phyloP scores from a whole-genome alignment of 768 basidiomycete genomes.

The Mrakia blollopis region DNA sequence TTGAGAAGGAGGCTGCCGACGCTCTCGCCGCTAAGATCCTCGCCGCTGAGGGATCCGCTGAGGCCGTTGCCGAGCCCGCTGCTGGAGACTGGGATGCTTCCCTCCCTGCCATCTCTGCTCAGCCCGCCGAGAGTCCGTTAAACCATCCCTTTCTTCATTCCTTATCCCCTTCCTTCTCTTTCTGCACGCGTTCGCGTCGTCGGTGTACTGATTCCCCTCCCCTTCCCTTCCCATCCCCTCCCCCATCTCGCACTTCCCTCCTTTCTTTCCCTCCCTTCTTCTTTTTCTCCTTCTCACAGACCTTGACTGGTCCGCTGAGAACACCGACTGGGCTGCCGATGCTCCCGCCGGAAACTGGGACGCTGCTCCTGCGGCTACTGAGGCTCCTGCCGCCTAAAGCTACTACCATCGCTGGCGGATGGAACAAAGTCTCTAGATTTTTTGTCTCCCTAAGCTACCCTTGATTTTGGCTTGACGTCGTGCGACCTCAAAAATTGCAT shows the following conservation, averaged over 20 bases:
- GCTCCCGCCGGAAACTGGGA: conserved; percentile 31
- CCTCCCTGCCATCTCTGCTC: conserved; percentile 60
- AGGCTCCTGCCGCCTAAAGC: conserved; percentile 26
- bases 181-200: background rate
- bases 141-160: conserved; percentile 46
- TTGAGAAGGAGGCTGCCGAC: conserved; percentile 88
- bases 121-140: conserved; percentile 43
- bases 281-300: conserved; percentile 44
- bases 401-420: conserved; percentile 17
- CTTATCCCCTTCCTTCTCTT: background rate
- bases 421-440: conserved; percentile 10
- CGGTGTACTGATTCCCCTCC: conserved; percentile 27
- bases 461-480: background rate
- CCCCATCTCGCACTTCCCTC: background rate
- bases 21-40: conserved; percentile 84
- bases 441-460: background rate
- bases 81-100: conserved; percentile 51
- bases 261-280: conserved; percentile 14
- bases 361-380: conserved; percentile 22
- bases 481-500: conserved; percentile 5
- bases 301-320: conserved; percentile 80
- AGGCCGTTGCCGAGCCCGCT: conserved; percentile 46
- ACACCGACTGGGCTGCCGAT: conserved; percentile 84
- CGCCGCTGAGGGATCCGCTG: conserved; percentile 52
- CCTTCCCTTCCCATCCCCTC: conserved; percentile 41